Conservation (phyloP, 495 filamentous ascomycete genomes). For the Pyronema omphalodes region DNA sequence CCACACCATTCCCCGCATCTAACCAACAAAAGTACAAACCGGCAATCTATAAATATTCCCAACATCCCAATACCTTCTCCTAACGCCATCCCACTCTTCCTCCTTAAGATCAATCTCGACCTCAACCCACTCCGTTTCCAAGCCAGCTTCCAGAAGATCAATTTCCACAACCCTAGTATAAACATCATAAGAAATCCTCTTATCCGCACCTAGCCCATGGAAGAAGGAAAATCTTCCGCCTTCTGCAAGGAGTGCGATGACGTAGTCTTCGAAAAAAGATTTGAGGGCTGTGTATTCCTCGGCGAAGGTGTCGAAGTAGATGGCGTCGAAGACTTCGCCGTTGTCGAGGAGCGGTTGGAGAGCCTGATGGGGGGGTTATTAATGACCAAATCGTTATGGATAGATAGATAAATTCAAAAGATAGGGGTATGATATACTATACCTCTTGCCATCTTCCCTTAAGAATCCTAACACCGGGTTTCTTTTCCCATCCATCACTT, state of each 20-base stretch:
- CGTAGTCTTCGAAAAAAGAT: constrained; percentile 72
- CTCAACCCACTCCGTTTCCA: constrained; percentile 63
- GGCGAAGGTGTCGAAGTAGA: constrained; percentile 97
- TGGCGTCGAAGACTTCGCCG: constrained; percentile 62
- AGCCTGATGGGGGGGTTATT: constrained; percentile 40
- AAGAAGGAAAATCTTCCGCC: constrained; percentile 75
- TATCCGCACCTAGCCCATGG: constrained; percentile 85
- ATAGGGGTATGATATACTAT: not conserved
- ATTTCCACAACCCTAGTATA: constrained; percentile 85
- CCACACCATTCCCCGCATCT: not conserved
- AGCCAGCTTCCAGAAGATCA: constrained; percentile 76
- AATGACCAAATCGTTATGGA: not conserved
- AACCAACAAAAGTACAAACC: constrained; percentile 27
- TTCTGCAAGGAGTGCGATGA: constrained; percentile 55
- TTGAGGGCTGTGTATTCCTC: constrained; percentile 75
- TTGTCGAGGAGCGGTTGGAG: constrained; percentile 50
- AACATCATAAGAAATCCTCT: constrained; percentile 84
- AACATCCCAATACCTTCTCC: constrained; percentile 63
- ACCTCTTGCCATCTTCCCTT: constrained; percentile 28
- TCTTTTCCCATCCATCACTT: constrained; percentile 42
- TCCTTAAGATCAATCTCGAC: constrained; percentile 28
- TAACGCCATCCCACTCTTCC: constrained; percentile 64
- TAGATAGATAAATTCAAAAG: too few species aligned
- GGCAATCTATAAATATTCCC: constrained; percentile 58
- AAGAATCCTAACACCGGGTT: constrained; percentile 44